Percentiles rank a stretch among this genome's conserved stretches.
Conservation (phyloP, 257 asterid species). For the Solanum arcanum region DNA sequence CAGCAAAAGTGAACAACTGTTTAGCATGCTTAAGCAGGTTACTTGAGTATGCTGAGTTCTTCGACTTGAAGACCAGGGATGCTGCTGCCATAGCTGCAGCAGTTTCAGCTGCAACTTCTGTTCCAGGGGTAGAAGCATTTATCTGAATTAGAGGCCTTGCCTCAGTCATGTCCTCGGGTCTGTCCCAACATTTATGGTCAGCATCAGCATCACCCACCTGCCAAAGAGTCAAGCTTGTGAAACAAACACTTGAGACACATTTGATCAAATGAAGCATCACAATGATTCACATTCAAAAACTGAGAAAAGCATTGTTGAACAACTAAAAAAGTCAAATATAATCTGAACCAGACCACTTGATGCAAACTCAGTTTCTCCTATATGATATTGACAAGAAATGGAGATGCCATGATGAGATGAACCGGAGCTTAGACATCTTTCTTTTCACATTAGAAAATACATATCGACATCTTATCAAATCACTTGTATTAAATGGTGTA, state of each 20-base stretch:
- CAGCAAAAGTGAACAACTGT: constrained; percentile 61
- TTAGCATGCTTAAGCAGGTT: constrained; percentile 61
- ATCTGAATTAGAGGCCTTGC: constrained; percentile 55
- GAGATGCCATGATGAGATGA: neutral
- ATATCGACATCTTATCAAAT: neutral
- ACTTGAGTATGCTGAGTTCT: constrained; percentile 39
- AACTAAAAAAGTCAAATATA: neutral
- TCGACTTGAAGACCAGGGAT: constrained; percentile 48
- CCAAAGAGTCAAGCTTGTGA: neutral
- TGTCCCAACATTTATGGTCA: constrained; percentile 79
- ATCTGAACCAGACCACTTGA: neutral
- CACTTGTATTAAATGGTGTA: neutral
- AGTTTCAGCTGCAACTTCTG: constrained; percentile 83
- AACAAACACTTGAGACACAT: neutral
- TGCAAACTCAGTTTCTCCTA: neutral
- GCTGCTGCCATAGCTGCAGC: constrained; percentile 93
- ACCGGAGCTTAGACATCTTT: neutral
- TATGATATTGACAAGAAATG: neutral
- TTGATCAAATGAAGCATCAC: neutral
- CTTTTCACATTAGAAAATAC: neutral
- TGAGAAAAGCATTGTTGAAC: neutral
- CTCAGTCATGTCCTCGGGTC: constrained; percentile 62
- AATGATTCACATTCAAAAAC: neutral
- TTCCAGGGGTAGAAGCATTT: constrained; percentile 56
- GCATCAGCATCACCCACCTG: constrained; percentile 61